Evolutionary conservation across 495 filamentous ascomycete genomes (phyloP), one percentile per base, ranked within the genome.

Genomic region (Ramalina peruviana): DNA sequence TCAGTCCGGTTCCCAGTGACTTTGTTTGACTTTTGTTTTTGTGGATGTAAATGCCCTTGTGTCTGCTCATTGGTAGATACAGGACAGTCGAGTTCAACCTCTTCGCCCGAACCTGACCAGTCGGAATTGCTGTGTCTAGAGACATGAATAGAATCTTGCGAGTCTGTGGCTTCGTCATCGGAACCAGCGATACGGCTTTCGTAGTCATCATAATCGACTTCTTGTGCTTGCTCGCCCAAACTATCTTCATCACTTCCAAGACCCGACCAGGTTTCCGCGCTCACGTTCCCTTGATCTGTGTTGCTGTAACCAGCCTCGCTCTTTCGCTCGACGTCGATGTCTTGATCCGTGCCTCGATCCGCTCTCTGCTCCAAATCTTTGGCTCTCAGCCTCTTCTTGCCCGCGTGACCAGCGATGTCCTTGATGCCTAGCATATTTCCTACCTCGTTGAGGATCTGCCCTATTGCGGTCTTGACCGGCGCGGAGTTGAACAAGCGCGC

Each of bases 401-500:
- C 48, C 25, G 37, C 58, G 54, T 36, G 30, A 33, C 30, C 6
- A 40, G 30, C 54, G 9, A 55, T 64, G 33, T 46, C 52, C 16
- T 55, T 42, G 54, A 60, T 52, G 16, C 30, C 46, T 9, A 54
- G 40, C 33, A 38, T 36, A 6, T 40, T 66, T 55, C 78, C 77
- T 38, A 94, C 72, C 30, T 70, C 78, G 26, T 66, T 70, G 54
- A 94, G 62, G 0, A 81, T 71, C 48, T 73, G 70, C 25, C 70
- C 71, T 49, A 89, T 67, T 9, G 75, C 78, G 52, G 80, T 76
- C 67, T 82, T 82, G 13, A 92, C 85, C 3, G 79, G 75, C 21
- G 74, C 80, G 20, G 81, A 80, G 55, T 86, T 90, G 61, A 75
- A 94, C 45, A 98, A 64, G 52, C 84, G 75, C 52, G 85, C 88